A percentile compares a stretch with the other conserved stretches of the same genome.
Conservation (phyloP, 139 green algal species). For the Mesostigma viride region DNA sequence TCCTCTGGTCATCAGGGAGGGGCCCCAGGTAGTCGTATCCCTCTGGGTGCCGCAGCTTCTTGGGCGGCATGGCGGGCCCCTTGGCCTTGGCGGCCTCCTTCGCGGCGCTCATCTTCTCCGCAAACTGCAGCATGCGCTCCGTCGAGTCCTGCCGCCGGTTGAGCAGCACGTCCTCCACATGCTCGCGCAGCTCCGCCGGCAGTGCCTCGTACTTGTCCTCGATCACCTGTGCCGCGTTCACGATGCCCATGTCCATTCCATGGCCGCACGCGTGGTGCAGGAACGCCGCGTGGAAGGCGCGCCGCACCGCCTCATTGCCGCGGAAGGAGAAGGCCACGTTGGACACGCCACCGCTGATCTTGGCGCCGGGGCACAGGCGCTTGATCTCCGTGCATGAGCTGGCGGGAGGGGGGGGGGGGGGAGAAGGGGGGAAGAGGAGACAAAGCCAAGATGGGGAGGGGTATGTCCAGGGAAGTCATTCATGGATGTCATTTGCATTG, state of each 20-base stretch:
- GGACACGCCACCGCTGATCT: constrained; percentile 91
- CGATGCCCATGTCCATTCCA: constrained; percentile 99
- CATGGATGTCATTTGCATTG: no score
- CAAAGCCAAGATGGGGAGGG: no score
- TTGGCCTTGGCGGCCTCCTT: neutral
- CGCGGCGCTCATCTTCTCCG: constrained; percentile 13
- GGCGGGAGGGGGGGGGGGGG: no score
- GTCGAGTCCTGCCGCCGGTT: constrained; percentile 93
- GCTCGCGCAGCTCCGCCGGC: constrained; percentile 93
- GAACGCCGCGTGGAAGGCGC: constrained; percentile 87
- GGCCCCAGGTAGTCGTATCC: no score
- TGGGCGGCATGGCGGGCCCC: neutral
- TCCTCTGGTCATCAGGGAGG: no score
- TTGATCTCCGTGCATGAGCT: constrained; percentile 83
- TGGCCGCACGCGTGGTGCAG: constrained; percentile 83
- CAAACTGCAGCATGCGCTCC: constrained; percentile 60
- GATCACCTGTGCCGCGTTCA: constrained; percentile 80
- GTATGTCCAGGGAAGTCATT: no score
- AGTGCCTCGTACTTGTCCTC: constrained; percentile 86
- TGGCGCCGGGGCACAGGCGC: constrained; percentile 77
- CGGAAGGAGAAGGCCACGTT: constrained; percentile 98
- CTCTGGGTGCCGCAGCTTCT: no score
- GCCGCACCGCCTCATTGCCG: constrained; percentile 87
- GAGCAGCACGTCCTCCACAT: constrained; percentile 95
- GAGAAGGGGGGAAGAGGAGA: no score